A percentile compares a stretch with the other conserved stretches of the same genome.
These are phyloP conservation scores for Cyclaneusma minus DNA, from an alignment of 2,329 filamentous ascomycete species.

Conservation along the genomic window DNA sequence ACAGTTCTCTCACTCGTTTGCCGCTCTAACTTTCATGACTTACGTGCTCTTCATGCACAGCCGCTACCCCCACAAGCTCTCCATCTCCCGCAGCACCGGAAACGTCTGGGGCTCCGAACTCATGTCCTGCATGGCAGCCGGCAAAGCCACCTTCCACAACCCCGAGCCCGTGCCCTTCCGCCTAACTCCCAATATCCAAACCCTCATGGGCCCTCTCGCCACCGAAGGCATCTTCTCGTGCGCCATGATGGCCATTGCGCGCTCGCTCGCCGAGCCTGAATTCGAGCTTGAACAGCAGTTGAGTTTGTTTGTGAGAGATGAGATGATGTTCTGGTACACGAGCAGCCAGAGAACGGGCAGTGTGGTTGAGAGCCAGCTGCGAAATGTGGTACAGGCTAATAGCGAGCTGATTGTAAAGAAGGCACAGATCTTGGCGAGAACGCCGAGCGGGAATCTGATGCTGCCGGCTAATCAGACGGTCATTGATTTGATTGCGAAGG, in stretches of 20 bases:
- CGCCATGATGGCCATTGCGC: constrained; percentile 88
- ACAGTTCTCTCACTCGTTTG: constrained; percentile 92
- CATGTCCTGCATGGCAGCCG: constrained; percentile 73
- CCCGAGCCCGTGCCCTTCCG: constrained; percentile 94
- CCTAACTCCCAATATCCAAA: constrained; percentile 89
- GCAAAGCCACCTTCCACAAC: constrained; percentile 85
- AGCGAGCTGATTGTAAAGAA: constrained; percentile 85
- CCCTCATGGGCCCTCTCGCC: constrained; percentile 86
- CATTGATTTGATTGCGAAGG: constrained; percentile 83
- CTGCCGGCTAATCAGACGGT: constrained; percentile 94
- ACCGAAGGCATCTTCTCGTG: constrained; percentile 95
- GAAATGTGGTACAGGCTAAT: constrained; percentile 68
- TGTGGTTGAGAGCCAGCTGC: constrained; percentile 47
- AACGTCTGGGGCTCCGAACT: constrained; percentile 95
- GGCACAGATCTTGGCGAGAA: constrained; percentile 68
- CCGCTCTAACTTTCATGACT: constrained; percentile 93
- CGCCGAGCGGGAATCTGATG: constrained; percentile 40
- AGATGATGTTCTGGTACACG: constrained; percentile 96
- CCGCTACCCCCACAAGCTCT: constrained; percentile 89
- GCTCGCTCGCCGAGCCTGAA: constrained; percentile 80
- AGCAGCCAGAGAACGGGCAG: constrained; percentile 48
- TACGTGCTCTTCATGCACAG: constrained; percentile 97
- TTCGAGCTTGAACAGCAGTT: constrained; percentile 90
- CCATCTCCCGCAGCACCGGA: constrained; percentile 73
- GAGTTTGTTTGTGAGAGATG: constrained; percentile 87